phyloP scores from a whole-genome alignment of 805 yeast species.

The Lachancea sp. region DNA sequence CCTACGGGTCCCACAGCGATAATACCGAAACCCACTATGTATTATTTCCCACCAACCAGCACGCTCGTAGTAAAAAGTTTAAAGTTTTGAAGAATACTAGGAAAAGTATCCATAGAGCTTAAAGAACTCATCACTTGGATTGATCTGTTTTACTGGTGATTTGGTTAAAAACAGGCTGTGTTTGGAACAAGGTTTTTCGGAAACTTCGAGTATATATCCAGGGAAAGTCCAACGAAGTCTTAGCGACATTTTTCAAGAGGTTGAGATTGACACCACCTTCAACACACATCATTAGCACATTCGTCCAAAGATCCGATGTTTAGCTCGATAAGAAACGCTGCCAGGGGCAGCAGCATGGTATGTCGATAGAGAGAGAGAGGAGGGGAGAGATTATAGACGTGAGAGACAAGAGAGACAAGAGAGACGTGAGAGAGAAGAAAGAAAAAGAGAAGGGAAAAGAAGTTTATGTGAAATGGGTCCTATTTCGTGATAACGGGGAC shows the following conservation, averaged over 20 bases:
- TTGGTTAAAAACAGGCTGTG: no score
- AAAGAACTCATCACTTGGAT: no score
- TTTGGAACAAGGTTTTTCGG: background rate
- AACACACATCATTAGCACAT: background rate
- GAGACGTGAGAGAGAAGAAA: background rate
- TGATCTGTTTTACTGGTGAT: no score
- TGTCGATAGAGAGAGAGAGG: background rate
- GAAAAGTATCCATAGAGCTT: background rate
- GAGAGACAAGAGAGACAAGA: background rate
- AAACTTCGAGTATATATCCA: background rate
- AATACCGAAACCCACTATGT: background rate
- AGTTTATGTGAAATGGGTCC: background rate
- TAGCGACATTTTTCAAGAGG: no score
- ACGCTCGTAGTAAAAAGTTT: background rate
- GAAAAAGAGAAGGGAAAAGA: background rate
- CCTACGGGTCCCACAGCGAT: background rate
- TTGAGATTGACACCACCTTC: no score
- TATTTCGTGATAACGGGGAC: no score
- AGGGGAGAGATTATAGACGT: no score
- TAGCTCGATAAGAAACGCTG: constrained; percentile 6
- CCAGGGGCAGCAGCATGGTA: constrained; percentile 6
- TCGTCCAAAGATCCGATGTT: constrained; percentile 2
- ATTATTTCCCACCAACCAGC: background rate
- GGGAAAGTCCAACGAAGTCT: no score
- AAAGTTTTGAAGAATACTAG: background rate